phyloP scores from a whole-genome alignment of 1,284 basidiomycete species.

The Ceratobasidium sp. region DNA sequence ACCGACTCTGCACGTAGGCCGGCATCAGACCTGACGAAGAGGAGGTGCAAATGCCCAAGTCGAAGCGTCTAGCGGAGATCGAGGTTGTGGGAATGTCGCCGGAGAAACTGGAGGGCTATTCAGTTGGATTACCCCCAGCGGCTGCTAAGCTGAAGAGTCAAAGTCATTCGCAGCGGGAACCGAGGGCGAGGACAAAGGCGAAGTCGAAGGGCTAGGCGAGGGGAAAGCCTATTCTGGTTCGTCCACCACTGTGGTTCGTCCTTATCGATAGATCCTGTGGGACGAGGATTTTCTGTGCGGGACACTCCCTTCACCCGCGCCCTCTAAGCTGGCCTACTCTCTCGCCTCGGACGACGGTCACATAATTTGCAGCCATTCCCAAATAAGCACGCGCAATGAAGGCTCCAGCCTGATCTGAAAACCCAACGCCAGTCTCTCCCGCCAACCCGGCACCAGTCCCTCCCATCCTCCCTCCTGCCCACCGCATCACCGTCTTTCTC shows the following conservation, averaged over 20 bases:
- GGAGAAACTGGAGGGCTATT: background rate
- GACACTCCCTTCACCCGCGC: constrained; percentile 11
- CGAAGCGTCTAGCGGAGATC: background rate
- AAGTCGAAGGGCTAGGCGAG: background rate
- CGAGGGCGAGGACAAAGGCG: background rate
- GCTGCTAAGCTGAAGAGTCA: background rate
- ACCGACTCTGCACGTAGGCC: constrained; percentile 23
- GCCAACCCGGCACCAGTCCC: background rate
- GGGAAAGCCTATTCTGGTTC: background rate
- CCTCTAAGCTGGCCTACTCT: no score
- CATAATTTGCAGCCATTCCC: background rate
- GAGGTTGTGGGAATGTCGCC: background rate
- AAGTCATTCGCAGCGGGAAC: background rate
- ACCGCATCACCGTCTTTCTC: background rate
- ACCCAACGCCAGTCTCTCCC: background rate
- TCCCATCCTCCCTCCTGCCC: constrained; percentile 11
- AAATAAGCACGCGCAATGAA: background rate
- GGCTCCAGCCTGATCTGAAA: background rate
- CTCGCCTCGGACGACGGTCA: background rate
- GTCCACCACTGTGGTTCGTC: constrained; percentile 28
- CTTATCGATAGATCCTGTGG: constrained; percentile 35
- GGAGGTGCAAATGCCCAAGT: background rate
- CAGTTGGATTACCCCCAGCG: constrained; percentile 1
- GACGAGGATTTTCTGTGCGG: constrained; percentile 26
- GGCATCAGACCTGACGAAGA: background rate